phyloP scores from a whole-genome alignment of 768 basidiomycete genomes.

The Amanita brunnescens region DNA sequence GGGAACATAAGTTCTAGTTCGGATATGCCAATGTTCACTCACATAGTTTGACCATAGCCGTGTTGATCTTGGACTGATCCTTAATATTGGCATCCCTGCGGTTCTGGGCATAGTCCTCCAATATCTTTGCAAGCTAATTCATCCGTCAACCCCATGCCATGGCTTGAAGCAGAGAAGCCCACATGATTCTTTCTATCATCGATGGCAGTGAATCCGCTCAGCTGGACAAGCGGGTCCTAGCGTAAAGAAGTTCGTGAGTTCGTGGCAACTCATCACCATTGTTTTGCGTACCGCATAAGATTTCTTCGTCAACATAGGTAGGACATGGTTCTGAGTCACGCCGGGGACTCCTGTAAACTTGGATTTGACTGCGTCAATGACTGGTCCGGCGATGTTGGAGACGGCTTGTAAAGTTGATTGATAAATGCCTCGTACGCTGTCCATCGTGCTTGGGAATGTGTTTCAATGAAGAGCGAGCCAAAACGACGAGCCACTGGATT shows the following conservation, averaged over 20 bases:
- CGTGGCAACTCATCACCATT: too few relatives aligned
- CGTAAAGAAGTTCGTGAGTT: too few relatives aligned
- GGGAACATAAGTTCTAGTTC: background rate
- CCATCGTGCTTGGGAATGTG: too few relatives aligned
- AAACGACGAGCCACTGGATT: too few relatives aligned
- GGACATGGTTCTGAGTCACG: too few relatives aligned
- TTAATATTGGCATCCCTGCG: background rate
- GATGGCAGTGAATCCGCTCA: background rate
- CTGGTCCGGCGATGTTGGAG: too few relatives aligned
- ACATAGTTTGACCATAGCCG: constrained; percentile 10
- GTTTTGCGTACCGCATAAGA: background rate
- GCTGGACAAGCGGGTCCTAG: background rate
- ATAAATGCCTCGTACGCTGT: too few relatives aligned
- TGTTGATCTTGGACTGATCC: constrained; percentile 10
- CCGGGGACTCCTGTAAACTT: too few relatives aligned
- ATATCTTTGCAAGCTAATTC: background rate
- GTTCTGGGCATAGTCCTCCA: background rate
- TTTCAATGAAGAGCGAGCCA: too few relatives aligned
- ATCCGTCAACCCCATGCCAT: background rate
- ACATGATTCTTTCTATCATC: background rate
- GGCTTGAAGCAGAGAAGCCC: too few relatives aligned
- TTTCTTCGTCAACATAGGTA: background rate
- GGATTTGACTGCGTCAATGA: background rate
- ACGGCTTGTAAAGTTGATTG: too few relatives aligned
- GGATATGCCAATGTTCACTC: background rate